These are phyloP conservation scores for Coemansia sp. DNA, from an alignment of 192 early-diverging fungal species.

Conservation along the genomic window DNA sequence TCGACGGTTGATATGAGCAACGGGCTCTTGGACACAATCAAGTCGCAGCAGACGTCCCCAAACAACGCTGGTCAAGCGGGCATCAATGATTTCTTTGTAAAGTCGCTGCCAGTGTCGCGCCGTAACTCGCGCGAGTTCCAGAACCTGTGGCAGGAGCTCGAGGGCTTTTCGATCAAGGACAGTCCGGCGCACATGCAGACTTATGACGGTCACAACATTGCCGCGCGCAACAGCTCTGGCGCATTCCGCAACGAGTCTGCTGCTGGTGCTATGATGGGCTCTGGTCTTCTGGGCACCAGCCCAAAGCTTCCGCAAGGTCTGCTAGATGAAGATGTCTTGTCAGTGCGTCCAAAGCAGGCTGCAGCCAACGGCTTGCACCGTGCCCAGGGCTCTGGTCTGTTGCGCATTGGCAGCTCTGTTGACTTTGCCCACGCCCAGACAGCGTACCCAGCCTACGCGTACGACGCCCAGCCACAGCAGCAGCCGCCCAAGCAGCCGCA, in stretches of 20 bases:
- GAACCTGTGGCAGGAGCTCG: slow-evolving; percentile 52
- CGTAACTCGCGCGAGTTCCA: slow-evolving; percentile 70
- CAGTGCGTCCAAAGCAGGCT: slow-evolving; percentile 10
- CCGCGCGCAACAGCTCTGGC: slow-evolving; percentile 35
- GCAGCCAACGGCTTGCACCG: background rate
- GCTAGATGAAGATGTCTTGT: slow-evolving; percentile 41
- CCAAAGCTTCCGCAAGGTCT: slow-evolving; percentile 53
- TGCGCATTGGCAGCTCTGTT: slow-evolving; percentile 10
- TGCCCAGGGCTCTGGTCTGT: background rate
- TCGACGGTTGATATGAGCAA: slow-evolving; percentile 29
- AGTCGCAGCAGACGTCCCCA: slow-evolving; percentile 54
- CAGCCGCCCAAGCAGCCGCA: slow-evolving; percentile 11
- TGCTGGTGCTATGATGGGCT: background rate
- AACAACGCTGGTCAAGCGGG: slow-evolving; percentile 24
- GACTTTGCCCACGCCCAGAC: slow-evolving; percentile 9
- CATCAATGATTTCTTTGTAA: slow-evolving; percentile 49
- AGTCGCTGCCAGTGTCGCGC: slow-evolving; percentile 67
- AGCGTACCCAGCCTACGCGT: slow-evolving; percentile 1
- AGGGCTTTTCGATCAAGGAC: slow-evolving; percentile 48
- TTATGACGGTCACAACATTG: slow-evolving; percentile 33
- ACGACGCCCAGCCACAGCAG: background rate
- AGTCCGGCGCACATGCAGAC: slow-evolving; percentile 15
- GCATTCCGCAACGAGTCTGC: slow-evolving; percentile 31
- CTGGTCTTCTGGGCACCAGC: slow-evolving; percentile 31
- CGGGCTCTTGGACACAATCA: slow-evolving; percentile 45